phyloP scores from a whole-genome alignment of 306 rosid species.

The Acacia confusa region DNA sequence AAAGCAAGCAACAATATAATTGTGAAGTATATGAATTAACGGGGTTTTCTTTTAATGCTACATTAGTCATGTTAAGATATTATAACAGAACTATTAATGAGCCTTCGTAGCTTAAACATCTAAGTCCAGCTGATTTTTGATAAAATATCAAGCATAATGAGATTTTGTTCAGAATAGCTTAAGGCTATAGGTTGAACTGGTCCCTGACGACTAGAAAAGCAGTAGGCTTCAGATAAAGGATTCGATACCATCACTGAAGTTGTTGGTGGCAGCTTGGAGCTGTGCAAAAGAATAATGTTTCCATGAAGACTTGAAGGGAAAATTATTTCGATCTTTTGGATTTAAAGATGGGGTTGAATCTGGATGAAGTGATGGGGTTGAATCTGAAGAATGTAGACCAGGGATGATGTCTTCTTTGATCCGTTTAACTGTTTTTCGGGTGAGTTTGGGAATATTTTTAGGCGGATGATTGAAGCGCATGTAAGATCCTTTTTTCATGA shows the following conservation, averaged over 20 bases:
- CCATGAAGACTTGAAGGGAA: constrained; percentile 80
- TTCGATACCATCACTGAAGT: constrained; percentile 71
- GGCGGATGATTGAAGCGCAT: constrained; percentile 59
- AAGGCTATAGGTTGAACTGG: not conserved
- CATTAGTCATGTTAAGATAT: not conserved
- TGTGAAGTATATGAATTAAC: not conserved
- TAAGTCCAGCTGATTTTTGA: not conserved
- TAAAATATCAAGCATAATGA: not conserved
- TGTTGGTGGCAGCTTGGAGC: constrained; percentile 63
- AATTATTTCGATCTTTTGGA: too few relatives aligned
- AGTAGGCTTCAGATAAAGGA: not conserved
- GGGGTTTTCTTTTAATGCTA: not conserved
- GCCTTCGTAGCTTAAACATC: not conserved
- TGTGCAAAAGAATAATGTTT: constrained; percentile 65
- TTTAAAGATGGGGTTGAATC: constrained; percentile 22
- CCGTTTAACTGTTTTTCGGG: constrained; percentile 73
- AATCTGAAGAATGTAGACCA: constrained; percentile 41
- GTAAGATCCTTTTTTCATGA: constrained; percentile 70
- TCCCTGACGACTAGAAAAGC: not conserved
- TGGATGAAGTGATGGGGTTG: constrained; percentile 46
- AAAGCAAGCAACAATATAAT: constrained; percentile 7
- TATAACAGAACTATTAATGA: not conserved
- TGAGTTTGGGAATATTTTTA: constrained; percentile 56
- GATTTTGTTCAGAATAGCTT: not conserved
- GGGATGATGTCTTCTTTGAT: constrained; percentile 70